phyloP scores from a whole-genome alignment of 371 early-diverging fungal species.

The Zopfochytrium polystomum region DNA sequence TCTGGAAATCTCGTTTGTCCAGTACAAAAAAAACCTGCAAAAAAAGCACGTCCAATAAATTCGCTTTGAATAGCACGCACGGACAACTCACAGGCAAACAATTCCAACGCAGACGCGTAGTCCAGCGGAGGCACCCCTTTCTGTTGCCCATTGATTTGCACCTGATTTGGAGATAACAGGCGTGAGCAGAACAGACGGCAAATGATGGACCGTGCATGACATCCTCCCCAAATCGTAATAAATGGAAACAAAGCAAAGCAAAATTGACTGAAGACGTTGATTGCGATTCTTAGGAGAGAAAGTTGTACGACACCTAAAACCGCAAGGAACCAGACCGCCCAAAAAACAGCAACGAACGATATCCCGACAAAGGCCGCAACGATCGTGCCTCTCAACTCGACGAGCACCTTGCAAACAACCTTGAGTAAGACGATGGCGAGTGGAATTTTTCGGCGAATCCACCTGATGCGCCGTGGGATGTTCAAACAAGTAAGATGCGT shows the following conservation, averaged over 20 bases:
- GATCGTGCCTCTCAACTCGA: no score
- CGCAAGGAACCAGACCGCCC: no score
- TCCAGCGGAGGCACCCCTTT: conserved; percentile 5
- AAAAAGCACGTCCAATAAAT: neutral
- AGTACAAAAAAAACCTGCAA: conserved; percentile 34
- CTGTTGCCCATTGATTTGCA: neutral
- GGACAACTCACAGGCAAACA: conserved; percentile 8
- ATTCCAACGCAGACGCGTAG: neutral
- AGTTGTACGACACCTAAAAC: no score
- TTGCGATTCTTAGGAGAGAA: no score
- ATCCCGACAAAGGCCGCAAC: no score
- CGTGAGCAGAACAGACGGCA: conserved; percentile 4
- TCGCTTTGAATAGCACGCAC: neutral
- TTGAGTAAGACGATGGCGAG: no score
- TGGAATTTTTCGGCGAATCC: no score
- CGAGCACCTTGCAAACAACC: no score
- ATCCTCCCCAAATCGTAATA: no score
- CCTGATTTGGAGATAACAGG: conserved; percentile 8
- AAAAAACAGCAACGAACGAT: no score
- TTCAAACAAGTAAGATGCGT: conserved; percentile 14
- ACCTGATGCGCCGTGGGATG: neutral
- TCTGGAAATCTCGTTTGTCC: conserved; percentile 39
- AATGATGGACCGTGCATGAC: conserved; percentile 17
- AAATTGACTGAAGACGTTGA: no score
- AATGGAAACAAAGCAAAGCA: no score